Base-by-base conservation (phyloP, 1,284 basidiomycete species). In the Mycosarcoma mackinlayi region DNA sequence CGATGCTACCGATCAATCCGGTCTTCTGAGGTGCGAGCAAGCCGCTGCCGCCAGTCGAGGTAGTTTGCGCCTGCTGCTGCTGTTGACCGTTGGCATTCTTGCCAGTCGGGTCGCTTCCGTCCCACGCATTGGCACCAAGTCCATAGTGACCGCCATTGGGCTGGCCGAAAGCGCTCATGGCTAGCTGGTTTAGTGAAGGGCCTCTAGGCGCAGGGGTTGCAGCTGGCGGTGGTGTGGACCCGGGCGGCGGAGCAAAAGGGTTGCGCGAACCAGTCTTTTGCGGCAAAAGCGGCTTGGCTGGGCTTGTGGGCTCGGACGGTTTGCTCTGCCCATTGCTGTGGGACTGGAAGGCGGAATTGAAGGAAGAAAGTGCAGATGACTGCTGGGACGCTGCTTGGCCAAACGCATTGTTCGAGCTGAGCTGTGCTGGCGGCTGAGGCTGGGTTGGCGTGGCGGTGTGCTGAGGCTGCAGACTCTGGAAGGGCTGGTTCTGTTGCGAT, bases 261-360 rank as follows among this genome's bases (percentile, higher is more conserved):
- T 98, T 98, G 76, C 89, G 90, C 3, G 92, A 92, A 18, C 95
- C 94, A 1, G 95, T 98, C 83, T 91, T 89, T 82, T 98, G 94
- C 6, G 93, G 87, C 76, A 89, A 88, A n/a, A 98, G 87, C 2
- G 84, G 83, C 64, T 84, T 83, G 16, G 84, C 54, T 23, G 87
- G 47, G n/a, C 57, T 24, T 2, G 48, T 16, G 10, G 41, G 5
- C 48, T 34, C 44, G 46, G 53, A 18, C 1, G 73, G 86, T 60
- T 88, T 86, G 37, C 6, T 18, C 37, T 57, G 54, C 11, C 40
- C 47, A 31, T 56, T 63, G 54, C 14, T 52, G 13, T 57, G 61
- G 5, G 61, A 24, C n/a, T 35, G 41, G 85, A 86, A 41, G 89
- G 86, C 18, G 89, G 90, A 11, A 90, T 89, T 3, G 90, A 91